Evolutionary conservation across 139 green algal genomes (phyloP), one percentile per base, ranked within the genome.

Genomic region (Coelastrella sp.): DNA sequence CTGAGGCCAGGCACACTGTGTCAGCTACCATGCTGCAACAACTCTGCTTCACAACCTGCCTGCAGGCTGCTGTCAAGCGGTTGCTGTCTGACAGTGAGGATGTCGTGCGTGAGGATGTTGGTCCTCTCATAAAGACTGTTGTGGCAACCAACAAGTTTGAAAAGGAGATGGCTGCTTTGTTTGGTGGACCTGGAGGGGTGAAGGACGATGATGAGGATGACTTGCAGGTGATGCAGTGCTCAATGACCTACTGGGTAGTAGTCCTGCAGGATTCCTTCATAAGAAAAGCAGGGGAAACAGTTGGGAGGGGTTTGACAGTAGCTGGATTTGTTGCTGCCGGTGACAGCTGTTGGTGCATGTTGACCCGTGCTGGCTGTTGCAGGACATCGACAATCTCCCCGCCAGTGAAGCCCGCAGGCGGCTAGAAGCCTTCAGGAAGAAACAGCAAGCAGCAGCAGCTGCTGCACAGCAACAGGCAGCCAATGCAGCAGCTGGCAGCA

Each of bases 131-230:
- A 58, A 95, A 98, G 92, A 95, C 96, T 22, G 96, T 99, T 75
- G 96, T 99, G 35, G 91, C 96, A 80, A 99, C 98, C 60, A 96
- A 99, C 92, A 97, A 99, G 84, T 99, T 99, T 92, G 98, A 99
- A 92, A 82, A 92, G 60, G 98, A 99, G 87, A 97, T 99, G 95
- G 95, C 95, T 7, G 91, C 95, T 0, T 72, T 94, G 14, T 99
- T 99, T 93, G 95, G 94, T 0, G 94, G 95, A 74, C 74, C 91
- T 22, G 65, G 63, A 17, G 25, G 49, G 0, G 61, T 63, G 9
- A 88, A 59, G 20, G 90, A 85, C 72, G 87, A 93, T 11, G 88
- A 94, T 27, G 87, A 90, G 20, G 87, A 90, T 61, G 65, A 88
- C 27, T 4, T 79, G 35, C 83, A 80, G 74, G 74, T 80, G 63